Evolutionary conservation across 768 basidiomycete genomes (phyloP).

Genomic region (Mycena alexandri): DNA sequence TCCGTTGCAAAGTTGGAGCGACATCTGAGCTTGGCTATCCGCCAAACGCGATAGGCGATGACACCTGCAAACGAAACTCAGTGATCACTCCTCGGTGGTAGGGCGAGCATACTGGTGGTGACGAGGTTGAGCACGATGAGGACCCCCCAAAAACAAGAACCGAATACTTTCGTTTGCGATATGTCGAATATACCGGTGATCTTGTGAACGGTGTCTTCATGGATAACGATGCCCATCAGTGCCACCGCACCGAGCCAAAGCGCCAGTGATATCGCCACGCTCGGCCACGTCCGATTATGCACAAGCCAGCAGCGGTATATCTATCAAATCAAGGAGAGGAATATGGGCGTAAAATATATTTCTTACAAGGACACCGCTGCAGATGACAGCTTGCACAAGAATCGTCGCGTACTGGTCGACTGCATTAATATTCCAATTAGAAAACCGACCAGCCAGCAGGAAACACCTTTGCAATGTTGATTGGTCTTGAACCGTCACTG

Average conservation of each 20-base stretch:
- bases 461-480: slow-evolving; percentile 25
- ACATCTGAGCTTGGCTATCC: not conserved
- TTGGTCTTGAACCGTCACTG: slow-evolving; percentile 12
- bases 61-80: slow-evolving; percentile 5
- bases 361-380: slow-evolving; percentile 32
- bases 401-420: slow-evolving; percentile 23
- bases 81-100: not conserved
- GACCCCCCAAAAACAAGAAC: slow-evolving; percentile 29
- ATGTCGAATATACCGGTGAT: slow-evolving; percentile 17
- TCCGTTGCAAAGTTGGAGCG: slow-evolving; percentile 1
- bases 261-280: slow-evolving; percentile 10
- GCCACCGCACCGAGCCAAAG: slow-evolving; percentile 29
- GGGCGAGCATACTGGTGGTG: slow-evolving; percentile 20
- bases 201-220: slow-evolving; percentile 8
- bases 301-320: slow-evolving; percentile 36
- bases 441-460: not conserved
- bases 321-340: slow-evolving; percentile 6
- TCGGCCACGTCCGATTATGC: slow-evolving; percentile 17
- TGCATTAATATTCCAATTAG: not conserved
- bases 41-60: slow-evolving; percentile 23
- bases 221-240: slow-evolving; percentile 27
- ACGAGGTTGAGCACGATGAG: slow-evolving; percentile 28
- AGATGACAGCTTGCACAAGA: slow-evolving; percentile 21
- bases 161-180: slow-evolving; percentile 9
- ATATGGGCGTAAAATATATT: not conserved